A percentile compares a stretch with the other conserved stretches of the same genome.
These are phyloP conservation scores for Neohortaea acidophila DNA, from an alignment of 495 filamentous ascomycete genomes.

Conservation along the genomic window DNA sequence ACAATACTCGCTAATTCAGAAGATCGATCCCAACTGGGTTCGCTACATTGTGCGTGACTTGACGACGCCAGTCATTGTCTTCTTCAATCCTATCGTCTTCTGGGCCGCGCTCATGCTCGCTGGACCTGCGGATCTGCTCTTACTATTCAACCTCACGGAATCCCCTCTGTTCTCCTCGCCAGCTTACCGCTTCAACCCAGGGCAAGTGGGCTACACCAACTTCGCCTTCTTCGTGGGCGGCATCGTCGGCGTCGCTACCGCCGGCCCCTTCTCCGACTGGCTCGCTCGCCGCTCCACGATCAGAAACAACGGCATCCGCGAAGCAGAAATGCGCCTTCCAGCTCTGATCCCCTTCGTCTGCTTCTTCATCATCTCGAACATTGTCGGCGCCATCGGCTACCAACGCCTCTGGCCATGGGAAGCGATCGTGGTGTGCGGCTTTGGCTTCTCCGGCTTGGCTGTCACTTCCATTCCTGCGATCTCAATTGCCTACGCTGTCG, in stretches of 20 bases:
- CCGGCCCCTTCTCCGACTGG: slow-evolving; percentile 42
- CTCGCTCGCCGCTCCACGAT: slow-evolving; percentile 39
- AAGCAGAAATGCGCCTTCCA: slow-evolving; percentile 49
- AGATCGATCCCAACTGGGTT: slow-evolving; percentile 26
- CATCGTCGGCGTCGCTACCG: slow-evolving; percentile 36
- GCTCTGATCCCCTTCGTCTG: slow-evolving; percentile 39
- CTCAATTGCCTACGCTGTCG: slow-evolving; percentile 34
- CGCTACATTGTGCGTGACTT: slow-evolving; percentile 29
- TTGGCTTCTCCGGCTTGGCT: slow-evolving; percentile 39
- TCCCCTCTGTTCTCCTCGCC: slow-evolving; percentile 41
- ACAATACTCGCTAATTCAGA: slow-evolving; percentile 40
- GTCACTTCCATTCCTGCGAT: slow-evolving; percentile 41
- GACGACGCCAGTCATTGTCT: slow-evolving; percentile 37
- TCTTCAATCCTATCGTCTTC: slow-evolving; percentile 46
- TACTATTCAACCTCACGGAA: slow-evolving; percentile 47
- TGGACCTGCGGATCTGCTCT: slow-evolving; percentile 43
- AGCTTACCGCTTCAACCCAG: slow-evolving; percentile 39
- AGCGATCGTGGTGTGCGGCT: slow-evolving; percentile 34
- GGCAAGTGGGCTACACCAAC: slow-evolving; percentile 29
- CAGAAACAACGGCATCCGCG: slow-evolving; percentile 43
- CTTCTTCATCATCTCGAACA: slow-evolving; percentile 37
- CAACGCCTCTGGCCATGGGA: slow-evolving; percentile 41
- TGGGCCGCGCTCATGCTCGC: slow-evolving; percentile 41
- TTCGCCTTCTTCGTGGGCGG: slow-evolving; percentile 30
- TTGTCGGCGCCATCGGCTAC: slow-evolving; percentile 41